These are phyloP conservation scores for Rhizomucor miehei DNA, from an alignment of 371 early-diverging fungal genomes.

Conservation along the genomic window DNA sequence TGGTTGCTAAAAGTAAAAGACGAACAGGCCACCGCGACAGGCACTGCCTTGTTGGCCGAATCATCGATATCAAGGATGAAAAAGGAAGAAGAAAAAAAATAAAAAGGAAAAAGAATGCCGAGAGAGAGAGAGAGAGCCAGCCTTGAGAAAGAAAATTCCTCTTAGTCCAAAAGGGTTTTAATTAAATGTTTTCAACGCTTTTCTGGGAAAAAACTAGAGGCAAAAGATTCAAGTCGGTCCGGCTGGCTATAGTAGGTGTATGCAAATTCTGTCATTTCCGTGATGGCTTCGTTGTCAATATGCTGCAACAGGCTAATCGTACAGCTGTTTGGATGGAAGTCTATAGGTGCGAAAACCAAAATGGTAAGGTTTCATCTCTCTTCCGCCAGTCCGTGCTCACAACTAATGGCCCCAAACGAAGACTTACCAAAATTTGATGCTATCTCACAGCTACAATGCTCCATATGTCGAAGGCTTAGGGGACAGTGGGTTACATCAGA, in stretches of 20 bases:
- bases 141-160: not conserved
- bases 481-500: conserved; percentile 49
- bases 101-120: conserved; percentile 5
- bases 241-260: not conserved
- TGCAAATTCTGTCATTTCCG: conserved; percentile 10
- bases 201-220: not conserved
- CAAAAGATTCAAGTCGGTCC: not conserved
- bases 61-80: conserved; percentile 4
- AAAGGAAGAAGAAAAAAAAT: not conserved
- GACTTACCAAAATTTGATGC: conserved; percentile 23
- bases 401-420: too few species aligned
- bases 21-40: conserved; percentile 18
- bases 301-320: conserved; percentile 20
- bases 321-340: conserved; percentile 30
- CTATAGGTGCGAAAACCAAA: conserved; percentile 9
- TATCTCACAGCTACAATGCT: conserved; percentile 33
- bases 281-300: conserved; percentile 17
- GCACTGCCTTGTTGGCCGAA: conserved; percentile 15
- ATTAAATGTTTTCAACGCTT: too few species aligned
- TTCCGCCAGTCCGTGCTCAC: not conserved
- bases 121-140: not conserved
- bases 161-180: not conserved
- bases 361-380: not conserved
- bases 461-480: conserved; percentile 14
- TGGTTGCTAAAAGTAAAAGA: conserved; percentile 3